A percentile compares a stretch with the other conserved stretches of the same genome.
Evolutionary conservation across 179 eudicot species (phyloP).

Genomic region (Silene coronaria): DNA sequence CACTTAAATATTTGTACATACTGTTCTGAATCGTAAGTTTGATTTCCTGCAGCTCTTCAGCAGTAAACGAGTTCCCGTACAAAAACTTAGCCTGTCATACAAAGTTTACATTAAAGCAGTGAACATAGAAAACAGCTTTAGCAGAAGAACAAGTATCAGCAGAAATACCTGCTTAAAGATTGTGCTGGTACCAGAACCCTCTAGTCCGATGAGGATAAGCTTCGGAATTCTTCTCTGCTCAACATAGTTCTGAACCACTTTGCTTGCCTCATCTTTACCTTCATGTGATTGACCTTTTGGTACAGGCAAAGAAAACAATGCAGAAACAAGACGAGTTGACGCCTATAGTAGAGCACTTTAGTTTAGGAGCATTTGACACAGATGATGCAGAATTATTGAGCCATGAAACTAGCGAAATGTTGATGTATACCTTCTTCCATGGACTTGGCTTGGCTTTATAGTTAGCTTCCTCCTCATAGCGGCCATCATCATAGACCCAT

Average conservation of each 20-base stretch:
- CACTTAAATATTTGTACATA: conserved; percentile 81
- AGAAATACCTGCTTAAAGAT: conserved; percentile 79
- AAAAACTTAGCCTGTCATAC: conserved; percentile 81
- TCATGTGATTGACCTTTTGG: conserved; percentile 60
- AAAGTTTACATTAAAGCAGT: conserved; percentile 14
- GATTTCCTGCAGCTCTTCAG: conserved; percentile 78
- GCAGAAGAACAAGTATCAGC: neutral
- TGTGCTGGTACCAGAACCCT: conserved; percentile 93
- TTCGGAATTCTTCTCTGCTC: conserved; percentile 61
- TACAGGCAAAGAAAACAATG: conserved; percentile 82
- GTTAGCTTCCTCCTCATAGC: conserved; percentile 91
- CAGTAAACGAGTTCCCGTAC: conserved; percentile 72
- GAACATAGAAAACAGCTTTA: neutral
- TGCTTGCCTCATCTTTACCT: conserved; percentile 54
- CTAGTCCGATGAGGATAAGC: conserved; percentile 77
- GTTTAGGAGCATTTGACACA: neutral
- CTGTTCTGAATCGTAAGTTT: conserved; percentile 96
- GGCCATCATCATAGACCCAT: conserved; percentile 96
- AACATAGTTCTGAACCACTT: conserved; percentile 25
- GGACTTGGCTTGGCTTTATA: conserved; percentile 74
- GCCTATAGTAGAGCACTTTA: conserved; percentile 45
- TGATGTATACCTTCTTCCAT: conserved; percentile 76
- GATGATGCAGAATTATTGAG: neutral
- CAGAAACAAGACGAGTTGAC: conserved; percentile 61
- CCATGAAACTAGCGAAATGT: neutral